Percentiles rank a stretch among this genome's conserved stretches.
Evolutionary conservation across 1,139 yeast genomes (phyloP).

Genomic region (Geotrichum candidum): DNA sequence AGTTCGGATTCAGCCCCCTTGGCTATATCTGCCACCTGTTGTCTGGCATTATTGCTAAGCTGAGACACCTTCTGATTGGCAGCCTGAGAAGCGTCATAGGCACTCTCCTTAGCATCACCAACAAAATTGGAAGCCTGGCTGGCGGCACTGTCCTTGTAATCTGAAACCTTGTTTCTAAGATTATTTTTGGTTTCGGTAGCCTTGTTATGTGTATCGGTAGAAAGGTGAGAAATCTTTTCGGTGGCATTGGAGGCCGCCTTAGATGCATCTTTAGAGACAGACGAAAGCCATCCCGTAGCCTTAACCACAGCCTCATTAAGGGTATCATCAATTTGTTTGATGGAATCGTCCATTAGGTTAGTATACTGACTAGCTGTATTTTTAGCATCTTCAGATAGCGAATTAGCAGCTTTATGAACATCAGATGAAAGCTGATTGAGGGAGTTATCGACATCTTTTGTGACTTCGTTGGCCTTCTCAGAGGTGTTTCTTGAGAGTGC

Average conservation of each 20-base stretch:
- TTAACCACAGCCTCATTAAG: background rate
- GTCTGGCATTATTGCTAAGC: slow-evolving; percentile 23
- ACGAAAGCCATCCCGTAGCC: background rate
- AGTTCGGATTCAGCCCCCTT: slow-evolving; percentile 30
- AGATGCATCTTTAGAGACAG: background rate
- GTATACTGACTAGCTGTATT: background rate
- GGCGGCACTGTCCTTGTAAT: background rate
- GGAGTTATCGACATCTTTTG: background rate
- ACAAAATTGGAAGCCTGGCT: background rate
- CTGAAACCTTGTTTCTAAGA: background rate
- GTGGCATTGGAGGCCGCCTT: background rate
- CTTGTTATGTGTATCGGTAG: background rate
- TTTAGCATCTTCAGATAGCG: background rate
- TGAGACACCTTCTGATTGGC: background rate
- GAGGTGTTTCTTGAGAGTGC: background rate
- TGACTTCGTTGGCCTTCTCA: background rate
- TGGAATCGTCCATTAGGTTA: background rate
- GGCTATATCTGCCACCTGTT: slow-evolving; percentile 26
- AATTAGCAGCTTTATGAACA: background rate
- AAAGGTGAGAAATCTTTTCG: background rate
- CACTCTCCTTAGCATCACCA: background rate
- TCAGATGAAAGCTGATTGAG: background rate
- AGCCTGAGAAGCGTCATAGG: background rate
- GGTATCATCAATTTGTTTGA: background rate
- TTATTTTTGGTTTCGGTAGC: background rate